A percentile compares a stretch with the other conserved stretches of the same genome.
These are phyloP conservation scores for Populus pruinosa DNA, from an alignment of 345 rosid genomes.

Conservation along the genomic window DNA sequence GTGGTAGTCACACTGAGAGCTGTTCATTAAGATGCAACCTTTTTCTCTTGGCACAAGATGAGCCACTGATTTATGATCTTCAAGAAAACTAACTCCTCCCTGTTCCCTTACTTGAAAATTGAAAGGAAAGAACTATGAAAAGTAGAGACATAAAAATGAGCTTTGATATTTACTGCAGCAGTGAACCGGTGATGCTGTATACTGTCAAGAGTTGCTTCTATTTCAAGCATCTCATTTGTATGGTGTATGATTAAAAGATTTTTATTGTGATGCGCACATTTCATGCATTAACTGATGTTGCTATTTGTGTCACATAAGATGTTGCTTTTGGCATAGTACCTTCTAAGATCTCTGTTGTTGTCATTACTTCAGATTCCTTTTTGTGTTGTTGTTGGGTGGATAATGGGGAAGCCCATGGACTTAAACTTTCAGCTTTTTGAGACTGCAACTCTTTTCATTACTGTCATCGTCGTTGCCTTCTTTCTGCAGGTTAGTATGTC, in stretches of 20 bases:
- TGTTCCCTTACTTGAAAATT: too few species aligned
- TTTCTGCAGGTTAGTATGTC: slow-evolving; percentile 60
- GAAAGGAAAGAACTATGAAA: neutral
- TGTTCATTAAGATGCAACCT: neutral
- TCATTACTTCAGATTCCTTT: slow-evolving; percentile 58
- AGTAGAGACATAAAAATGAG: neutral
- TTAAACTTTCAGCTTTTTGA: slow-evolving; percentile 82
- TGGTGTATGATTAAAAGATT: neutral
- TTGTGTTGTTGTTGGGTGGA: slow-evolving; percentile 79
- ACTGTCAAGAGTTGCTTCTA: neutral
- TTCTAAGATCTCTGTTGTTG: neutral
- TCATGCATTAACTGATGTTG: neutral
- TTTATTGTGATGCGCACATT: neutral
- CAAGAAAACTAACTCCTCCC: neutral
- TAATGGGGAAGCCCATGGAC: slow-evolving; percentile 74
- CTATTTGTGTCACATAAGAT: neutral
- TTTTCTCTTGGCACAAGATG: neutral
- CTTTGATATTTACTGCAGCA: neutral
- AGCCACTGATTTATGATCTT: neutral
- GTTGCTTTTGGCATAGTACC: neutral
- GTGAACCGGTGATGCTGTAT: neutral
- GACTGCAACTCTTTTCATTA: slow-evolving; percentile 74
- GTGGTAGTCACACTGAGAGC: neutral
- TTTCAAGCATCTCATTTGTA: neutral
- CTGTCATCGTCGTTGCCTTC: slow-evolving; percentile 78